phyloP scores from a whole-genome alignment of 768 basidiomycete species.

The Boletus insuetus region DNA sequence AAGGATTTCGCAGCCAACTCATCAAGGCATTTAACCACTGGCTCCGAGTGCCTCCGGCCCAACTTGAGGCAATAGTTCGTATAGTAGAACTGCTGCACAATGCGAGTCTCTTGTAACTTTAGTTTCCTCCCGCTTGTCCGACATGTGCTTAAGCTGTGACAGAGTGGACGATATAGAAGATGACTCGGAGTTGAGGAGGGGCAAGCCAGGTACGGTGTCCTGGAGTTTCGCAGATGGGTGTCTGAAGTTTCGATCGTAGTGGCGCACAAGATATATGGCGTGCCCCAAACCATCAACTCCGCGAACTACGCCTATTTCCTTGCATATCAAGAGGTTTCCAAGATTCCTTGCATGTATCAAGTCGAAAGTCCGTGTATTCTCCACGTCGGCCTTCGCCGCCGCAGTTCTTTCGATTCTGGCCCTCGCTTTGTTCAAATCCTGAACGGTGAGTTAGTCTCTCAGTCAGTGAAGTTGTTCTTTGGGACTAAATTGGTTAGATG shows the following conservation, averaged over 20 bases:
- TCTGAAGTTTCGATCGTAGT: conserved; percentile 41
- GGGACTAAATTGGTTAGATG: conserved; percentile 35
- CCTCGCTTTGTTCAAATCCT: conserved; percentile 66
- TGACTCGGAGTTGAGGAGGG: conserved; percentile 80
- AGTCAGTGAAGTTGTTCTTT: not conserved
- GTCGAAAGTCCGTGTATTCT: conserved; percentile 19
- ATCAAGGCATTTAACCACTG: conserved; percentile 91
- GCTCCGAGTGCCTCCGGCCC: conserved; percentile 78
- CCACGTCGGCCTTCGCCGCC: conserved; percentile 36
- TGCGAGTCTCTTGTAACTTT: conserved; percentile 82
- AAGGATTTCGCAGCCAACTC: conserved; percentile 84
- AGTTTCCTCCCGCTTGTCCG: not conserved
- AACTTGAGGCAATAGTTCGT: conserved; percentile 68
- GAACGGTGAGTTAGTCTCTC: conserved; percentile 49
- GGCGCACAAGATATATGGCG: conserved; percentile 95
- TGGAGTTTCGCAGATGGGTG: not conserved
- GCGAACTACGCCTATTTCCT: conserved; percentile 98
- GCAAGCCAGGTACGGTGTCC: conserved; percentile 63
- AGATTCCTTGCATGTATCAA: conserved; percentile 10
- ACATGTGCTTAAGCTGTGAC: conserved; percentile 2
- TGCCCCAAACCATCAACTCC: conserved; percentile 95
- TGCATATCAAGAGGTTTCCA: conserved; percentile 80
- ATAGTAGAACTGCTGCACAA: conserved; percentile 92
- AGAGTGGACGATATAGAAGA: conserved; percentile 98
- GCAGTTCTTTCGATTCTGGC: conserved; percentile 18